Base-by-base conservation (phyloP, 148 eudicot species). In the Cornus suecica region DNA sequence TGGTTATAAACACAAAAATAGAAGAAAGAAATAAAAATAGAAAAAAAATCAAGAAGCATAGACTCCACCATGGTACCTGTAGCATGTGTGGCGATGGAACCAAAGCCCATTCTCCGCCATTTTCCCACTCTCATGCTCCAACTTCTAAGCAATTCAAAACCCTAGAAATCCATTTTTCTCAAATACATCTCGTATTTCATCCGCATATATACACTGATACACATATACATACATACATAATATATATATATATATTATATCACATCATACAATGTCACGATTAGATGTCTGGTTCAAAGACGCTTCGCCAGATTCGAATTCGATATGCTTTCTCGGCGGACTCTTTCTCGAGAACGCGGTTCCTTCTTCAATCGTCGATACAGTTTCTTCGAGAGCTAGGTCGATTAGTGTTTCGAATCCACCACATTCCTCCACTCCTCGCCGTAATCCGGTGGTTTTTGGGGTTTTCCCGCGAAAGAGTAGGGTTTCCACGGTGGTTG, bases 271-370 rank as follows among this genome's bases (percentile, higher is more conserved):
- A 76, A 76, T 76, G 78, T 66, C 72, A 18, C 48, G 61, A 51
- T 52, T 45, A 23, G 71, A 66, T 75, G 64, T 54, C 45, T 51
- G 32, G 45, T 75, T 66, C 63, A 56, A 69, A 65, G 30, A 65
- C 24, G 65, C n/a, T 20, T 54, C 78, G 56, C 31, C 11, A 24
- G 60, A 69, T 32, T 73, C 41, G 54, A 28, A 73, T 30, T 32
- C 72, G n/a, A 23, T 58, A 20, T 66, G 52, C 28, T 52, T 66
- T 13, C 29, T 56, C 73, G 93, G 97, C 22, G 94, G 96, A 18
- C 81, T 89, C 29, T 93, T 91, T 75, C 88, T 91, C 23, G 96
- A 91, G 64, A 74, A 79, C 73, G 70, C 70, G 13, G 68, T 88
- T 74, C 84, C 92, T 31, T 83, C 86, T 48, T 87, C 90, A 24